These are phyloP conservation scores for Xylogone sp. DNA, from an alignment of 2,329 filamentous ascomycete species.

Conservation along the genomic window DNA sequence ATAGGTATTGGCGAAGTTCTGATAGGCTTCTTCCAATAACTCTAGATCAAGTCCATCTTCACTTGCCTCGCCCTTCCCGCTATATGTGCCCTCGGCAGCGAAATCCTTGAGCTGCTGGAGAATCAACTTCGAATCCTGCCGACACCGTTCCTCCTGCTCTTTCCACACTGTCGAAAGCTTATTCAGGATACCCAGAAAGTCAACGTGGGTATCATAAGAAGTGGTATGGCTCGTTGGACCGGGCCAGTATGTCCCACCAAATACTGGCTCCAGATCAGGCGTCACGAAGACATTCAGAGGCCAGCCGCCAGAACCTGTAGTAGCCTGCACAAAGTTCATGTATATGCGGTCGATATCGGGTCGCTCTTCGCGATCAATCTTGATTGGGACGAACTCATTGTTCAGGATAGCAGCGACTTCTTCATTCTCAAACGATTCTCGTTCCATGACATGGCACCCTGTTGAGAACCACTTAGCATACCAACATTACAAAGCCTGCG, in stretches of 20 bases:
- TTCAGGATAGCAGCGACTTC: conserved; percentile 82
- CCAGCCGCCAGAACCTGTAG: conserved; percentile 87
- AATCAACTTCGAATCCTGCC: conserved; percentile 80
- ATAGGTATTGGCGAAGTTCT: conserved; percentile 75
- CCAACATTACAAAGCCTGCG: too few relatives aligned
- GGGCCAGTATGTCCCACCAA: conserved; percentile 95
- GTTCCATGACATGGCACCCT: conserved; percentile 89
- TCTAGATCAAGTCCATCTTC: conserved; percentile 81
- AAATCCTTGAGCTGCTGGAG: conserved; percentile 79
- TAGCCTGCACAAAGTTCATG: conserved; percentile 97
- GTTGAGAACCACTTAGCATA: conserved; percentile 4
- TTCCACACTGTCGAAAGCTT: conserved; percentile 76
- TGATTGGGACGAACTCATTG: conserved; percentile 81
- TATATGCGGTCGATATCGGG: conserved; percentile 94
- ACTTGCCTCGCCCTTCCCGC: conserved; percentile 33
- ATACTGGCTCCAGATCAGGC: conserved; percentile 86
- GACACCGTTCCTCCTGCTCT: conserved; percentile 77
- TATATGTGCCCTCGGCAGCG: conserved; percentile 78
- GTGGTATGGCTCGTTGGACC: conserved; percentile 36
- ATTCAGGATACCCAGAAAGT: conserved; percentile 77
- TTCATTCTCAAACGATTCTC: conserved; percentile 83
- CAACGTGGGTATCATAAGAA: conserved; percentile 53
- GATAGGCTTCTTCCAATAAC: conserved; percentile 83
- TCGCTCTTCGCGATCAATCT: conserved; percentile 89
- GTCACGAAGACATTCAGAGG: conserved; percentile 96